phyloP scores from a whole-genome alignment of 2,329 filamentous ascomycete species.

The Fusarium decemcellulare region DNA sequence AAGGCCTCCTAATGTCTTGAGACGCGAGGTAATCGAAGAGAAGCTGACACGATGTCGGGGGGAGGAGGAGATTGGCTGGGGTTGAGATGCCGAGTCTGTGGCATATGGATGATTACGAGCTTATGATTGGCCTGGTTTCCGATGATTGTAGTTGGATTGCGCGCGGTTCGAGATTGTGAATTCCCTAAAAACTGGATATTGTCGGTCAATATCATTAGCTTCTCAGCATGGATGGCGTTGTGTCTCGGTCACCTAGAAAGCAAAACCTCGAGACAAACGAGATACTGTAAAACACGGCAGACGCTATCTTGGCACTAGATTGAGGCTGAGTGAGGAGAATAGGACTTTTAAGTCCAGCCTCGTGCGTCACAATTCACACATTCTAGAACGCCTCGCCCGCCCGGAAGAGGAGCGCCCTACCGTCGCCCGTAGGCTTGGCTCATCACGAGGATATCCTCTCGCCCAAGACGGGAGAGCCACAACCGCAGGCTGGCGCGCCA shows the following conservation, averaged over 20 bases:
- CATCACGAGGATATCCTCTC: conserved; percentile 3
- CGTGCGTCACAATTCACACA: background rate
- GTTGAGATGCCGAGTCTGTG: background rate
- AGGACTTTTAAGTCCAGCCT: background rate
- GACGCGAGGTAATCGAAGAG: background rate
- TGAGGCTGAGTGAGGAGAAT: too few relatives aligned
- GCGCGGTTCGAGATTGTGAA: conserved; percentile 17
- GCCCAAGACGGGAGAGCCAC: background rate
- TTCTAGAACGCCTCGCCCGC: conserved; percentile 5
- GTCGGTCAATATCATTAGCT: conserved; percentile 1
- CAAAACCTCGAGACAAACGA: background rate
- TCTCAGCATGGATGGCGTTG: background rate
- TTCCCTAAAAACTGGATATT: conserved; percentile 4
- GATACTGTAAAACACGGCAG: too few relatives aligned
- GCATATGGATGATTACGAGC: conserved; percentile 29
- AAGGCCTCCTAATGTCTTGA: conserved; percentile 33
- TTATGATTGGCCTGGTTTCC: conserved; percentile 26
- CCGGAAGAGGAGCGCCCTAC: background rate
- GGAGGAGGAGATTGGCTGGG: background rate
- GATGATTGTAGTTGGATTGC: conserved; percentile 9
- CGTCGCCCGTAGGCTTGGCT: background rate
- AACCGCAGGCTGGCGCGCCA: conserved; percentile 18
- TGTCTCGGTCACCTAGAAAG: conserved; percentile 6
- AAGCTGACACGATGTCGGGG: background rate
- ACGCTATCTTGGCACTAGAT: background rate